phyloP scores from a whole-genome alignment of 2,329 filamentous ascomycete genomes.

The Neofusicoccum parvum region DNA sequence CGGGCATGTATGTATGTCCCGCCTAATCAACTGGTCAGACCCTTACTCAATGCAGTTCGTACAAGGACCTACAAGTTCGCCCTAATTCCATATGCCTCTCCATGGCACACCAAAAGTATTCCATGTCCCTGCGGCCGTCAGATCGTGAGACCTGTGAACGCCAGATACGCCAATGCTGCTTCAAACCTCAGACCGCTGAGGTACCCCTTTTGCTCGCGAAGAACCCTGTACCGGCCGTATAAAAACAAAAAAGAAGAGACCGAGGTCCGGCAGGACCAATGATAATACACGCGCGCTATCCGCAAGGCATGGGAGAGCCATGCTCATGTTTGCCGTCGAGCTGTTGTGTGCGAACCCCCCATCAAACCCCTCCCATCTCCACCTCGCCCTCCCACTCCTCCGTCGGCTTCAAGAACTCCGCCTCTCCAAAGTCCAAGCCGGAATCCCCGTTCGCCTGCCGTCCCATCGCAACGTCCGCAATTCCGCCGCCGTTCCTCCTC shows the following conservation, averaged over 20 bases:
- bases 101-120: background rate
- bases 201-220: background rate
- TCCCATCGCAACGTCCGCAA: constrained; percentile 29
- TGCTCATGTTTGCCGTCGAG: no score
- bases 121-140: background rate
- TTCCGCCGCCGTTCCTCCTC: constrained; percentile 34
- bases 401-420: constrained; percentile 56
- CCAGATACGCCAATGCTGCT: background rate
- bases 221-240: background rate
- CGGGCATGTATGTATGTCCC: no score
- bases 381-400: constrained; percentile 30
- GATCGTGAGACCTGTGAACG: background rate
- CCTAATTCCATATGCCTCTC: no score
- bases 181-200: background rate
- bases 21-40: no score
- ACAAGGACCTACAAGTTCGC: no score
- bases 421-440: constrained; percentile 66
- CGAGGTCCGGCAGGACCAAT: no score
- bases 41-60: no score
- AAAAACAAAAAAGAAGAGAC: no score
- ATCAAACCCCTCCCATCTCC: constrained; percentile 36
- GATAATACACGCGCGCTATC: no score
- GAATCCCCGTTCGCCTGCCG: background rate
- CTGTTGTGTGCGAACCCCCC: no score
- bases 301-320: no score